Evolutionary conservation across 2,329 filamentous ascomycete species (phyloP).

Genomic region (Elsinoe australis): DNA sequence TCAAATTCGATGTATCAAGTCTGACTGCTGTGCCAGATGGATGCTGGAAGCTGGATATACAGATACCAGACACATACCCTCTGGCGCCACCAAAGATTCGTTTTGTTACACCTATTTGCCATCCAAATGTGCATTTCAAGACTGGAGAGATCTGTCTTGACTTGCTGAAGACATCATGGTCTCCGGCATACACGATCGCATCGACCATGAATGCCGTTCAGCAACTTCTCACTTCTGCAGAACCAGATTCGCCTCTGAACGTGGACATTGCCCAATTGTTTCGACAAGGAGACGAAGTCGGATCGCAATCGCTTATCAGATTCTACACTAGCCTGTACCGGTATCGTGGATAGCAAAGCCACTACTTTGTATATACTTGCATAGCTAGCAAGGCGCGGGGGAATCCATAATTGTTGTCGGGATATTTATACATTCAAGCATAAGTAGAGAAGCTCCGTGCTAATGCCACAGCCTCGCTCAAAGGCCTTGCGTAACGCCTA

Average conservation of each 20-base stretch:
- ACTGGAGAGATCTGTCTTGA: slow-evolving; percentile 93
- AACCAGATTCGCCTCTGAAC: slow-evolving; percentile 68
- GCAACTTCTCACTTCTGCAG: slow-evolving; percentile 60
- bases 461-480: neutral
- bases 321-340: slow-evolving; percentile 56
- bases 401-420: neutral
- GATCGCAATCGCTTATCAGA: slow-evolving; percentile 61
- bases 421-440: slow-evolving; percentile 15
- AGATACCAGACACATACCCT: slow-evolving; percentile 71
- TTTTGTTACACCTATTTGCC: slow-evolving; percentile 78
- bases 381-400: neutral
- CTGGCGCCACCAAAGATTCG: slow-evolving; percentile 65
- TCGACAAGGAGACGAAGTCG: slow-evolving; percentile 59
- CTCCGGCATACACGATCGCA: slow-evolving; percentile 73
- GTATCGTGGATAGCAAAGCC: slow-evolving; percentile 34
- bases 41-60: slow-evolving; percentile 73
- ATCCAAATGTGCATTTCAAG: slow-evolving; percentile 67
- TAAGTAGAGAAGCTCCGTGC: slow-evolving; percentile 16
- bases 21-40: slow-evolving; percentile 46
- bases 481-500: neutral
- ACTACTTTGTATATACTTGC: neutral
- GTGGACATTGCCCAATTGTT: slow-evolving; percentile 68
- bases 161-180: slow-evolving; percentile 69
- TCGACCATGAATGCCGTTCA: slow-evolving; percentile 66
- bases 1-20: neutral